Base-by-base conservation (phyloP, 2,329 filamentous ascomycete species). In the Hypoxylon sp. region DNA sequence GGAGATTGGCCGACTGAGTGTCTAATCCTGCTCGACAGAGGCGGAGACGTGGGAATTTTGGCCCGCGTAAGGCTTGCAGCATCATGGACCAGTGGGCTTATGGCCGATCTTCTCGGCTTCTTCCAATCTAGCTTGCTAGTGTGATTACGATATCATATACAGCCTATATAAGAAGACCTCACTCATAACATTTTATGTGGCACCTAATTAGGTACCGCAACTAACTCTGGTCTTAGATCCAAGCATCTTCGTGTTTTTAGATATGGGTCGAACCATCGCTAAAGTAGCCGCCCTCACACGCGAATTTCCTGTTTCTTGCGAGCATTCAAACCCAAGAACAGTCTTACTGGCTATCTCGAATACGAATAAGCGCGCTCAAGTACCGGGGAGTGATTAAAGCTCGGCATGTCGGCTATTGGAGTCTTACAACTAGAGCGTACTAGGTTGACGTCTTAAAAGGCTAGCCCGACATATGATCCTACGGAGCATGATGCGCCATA, bases 101-200 rank as follows among this genome's bases (percentile, higher is more conserved):
- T 60, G 42, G 55, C 27, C 60, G 65, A 64, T 69, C 61, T 62
- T 60, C 27, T 70, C 65, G 69, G 67, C 57, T 64, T 55, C 51
- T 65, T 58, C 35, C 65, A 62, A 62, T 67, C 55, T 66, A 35
- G 47, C 29, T 62, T 55, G 15, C 51, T 37, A 37, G 15, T 54
- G 19, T 61, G 58, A 47, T 59, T 60, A 72, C 59, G 51, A 65
- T 62, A 61, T 69, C 48, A 60, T 67, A 73, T 73, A 75, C 74
- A 75, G 73, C 65, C 74, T 75, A 74, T 76, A 72, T 73, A 61
- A 68, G 37, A 68, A 51, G 21, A 47, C 51, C 39, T 31, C 56
- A 31, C 46, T 65, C 63, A 63, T 64, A 57, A 66, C 46, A 24
- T 53, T 64, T 67, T 67, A 71, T 72, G 63, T 73, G 69, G 69